These are phyloP conservation scores for Monosporozyma unispora DNA, from an alignment of 805 yeast genomes.

Conservation along the genomic window DNA sequence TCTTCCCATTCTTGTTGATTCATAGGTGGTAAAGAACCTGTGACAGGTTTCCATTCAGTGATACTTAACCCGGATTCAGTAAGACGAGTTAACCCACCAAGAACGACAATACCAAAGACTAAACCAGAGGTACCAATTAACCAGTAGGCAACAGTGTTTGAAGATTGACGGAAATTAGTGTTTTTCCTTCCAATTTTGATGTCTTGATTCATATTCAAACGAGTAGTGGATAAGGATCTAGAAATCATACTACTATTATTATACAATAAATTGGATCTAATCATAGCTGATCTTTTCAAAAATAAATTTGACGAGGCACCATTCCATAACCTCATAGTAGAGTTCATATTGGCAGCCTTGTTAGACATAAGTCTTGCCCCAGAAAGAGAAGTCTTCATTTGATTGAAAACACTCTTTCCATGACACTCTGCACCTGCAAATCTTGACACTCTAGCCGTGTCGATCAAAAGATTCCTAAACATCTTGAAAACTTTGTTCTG, in stretches of 20 bases:
- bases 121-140: conserved; percentile 77
- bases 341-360: neutral
- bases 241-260: neutral
- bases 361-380: neutral
- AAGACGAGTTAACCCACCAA: conserved; percentile 91
- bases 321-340: too few species aligned
- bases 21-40: conserved; percentile 89
- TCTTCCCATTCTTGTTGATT: conserved; percentile 72
- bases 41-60: conserved; percentile 97
- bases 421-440: neutral
- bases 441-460: neutral
- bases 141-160: conserved; percentile 74
- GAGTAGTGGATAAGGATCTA: neutral
- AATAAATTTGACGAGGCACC: neutral
- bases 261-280: neutral
- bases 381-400: neutral
- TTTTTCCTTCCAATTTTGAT: conserved; percentile 16
- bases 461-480: neutral
- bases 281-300: neutral
- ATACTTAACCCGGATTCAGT: conserved; percentile 94
- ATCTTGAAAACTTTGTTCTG: neutral
- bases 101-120: conserved; percentile 90
- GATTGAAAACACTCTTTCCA: neutral
- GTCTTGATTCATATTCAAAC: neutral
- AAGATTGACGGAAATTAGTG: conserved; percentile 19